A percentile compares a stretch with the other conserved stretches of the same genome.
Conservation (phyloP, 768 basidiomycete genomes). For the Phylloporus sp. region DNA sequence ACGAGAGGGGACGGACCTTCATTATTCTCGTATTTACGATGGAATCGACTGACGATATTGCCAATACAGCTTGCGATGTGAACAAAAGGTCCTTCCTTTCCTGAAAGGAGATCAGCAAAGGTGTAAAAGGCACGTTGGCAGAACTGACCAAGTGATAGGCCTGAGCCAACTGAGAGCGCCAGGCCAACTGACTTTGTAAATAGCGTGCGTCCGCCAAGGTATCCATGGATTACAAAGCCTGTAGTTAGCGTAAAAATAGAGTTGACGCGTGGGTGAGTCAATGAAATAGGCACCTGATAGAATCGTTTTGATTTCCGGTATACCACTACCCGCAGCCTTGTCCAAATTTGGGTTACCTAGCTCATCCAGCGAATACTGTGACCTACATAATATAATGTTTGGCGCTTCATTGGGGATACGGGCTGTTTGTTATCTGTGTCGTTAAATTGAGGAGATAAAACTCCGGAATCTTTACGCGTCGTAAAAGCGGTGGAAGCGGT, state of each 20-base stretch:
- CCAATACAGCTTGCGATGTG: constrained; percentile 92
- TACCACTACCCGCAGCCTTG: constrained; percentile 92
- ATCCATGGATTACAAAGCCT: constrained; percentile 97
- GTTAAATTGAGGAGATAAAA: constrained; percentile 48
- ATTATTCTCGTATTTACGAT: constrained; percentile 89
- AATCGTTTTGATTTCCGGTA: constrained; percentile 96
- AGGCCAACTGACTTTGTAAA: constrained; percentile 89
- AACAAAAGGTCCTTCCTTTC: constrained; percentile 79
- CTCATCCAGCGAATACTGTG: background rate
- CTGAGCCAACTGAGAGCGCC: constrained; percentile 88
- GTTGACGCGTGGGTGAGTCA: constrained; percentile 8
- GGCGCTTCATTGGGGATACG: constrained; percentile 44
- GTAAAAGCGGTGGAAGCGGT: constrained; percentile 86
- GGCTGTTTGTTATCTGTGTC: constrained; percentile 24
- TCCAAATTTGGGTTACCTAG: constrained; percentile 13
- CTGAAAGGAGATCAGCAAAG: constrained; percentile 24
- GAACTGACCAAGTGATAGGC: constrained; percentile 69
- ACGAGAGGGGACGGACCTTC: constrained; percentile 56
- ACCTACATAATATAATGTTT: constrained; percentile 81
- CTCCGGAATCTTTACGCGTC: constrained; percentile 87
- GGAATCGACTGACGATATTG: constrained; percentile 86
- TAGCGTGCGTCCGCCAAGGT: constrained; percentile 85
- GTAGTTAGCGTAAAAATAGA: background rate
- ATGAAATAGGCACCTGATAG: constrained; percentile 55
- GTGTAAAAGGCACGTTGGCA: constrained; percentile 3